These are phyloP conservation scores for Aspergillus terreus DNA, from an alignment of 2,329 filamentous ascomycete genomes.

Conservation along the genomic window DNA sequence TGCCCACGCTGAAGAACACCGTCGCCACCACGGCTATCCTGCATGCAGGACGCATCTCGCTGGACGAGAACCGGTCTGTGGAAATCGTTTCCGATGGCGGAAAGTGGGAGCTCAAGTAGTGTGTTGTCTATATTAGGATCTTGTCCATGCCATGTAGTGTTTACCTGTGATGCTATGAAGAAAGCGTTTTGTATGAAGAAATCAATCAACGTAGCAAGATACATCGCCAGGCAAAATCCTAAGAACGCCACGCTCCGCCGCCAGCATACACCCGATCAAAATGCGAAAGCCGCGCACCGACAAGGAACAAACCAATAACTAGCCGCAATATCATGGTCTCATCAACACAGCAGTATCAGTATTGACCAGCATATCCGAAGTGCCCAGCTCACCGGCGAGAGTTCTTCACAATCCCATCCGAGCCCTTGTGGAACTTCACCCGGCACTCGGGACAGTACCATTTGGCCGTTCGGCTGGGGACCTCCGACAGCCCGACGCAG, in stretches of 20 bases:
- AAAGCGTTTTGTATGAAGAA: too few relatives aligned
- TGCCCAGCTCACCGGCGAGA: constrained; percentile 26
- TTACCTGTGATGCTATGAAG: too few relatives aligned
- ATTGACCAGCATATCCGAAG: background rate
- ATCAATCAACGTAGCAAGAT: background rate
- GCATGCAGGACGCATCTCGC: constrained; percentile 76
- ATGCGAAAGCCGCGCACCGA: constrained; percentile 1
- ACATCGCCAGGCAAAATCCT: background rate
- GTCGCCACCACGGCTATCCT: constrained; percentile 89
- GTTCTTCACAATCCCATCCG: constrained; percentile 38
- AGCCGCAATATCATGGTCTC: constrained; percentile 12
- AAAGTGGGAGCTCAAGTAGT: constrained; percentile 62
- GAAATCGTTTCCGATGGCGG: constrained; percentile 55
- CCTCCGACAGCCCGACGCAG: constrained; percentile 56
- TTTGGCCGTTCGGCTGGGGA: constrained; percentile 58
- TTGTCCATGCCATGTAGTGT: background rate
- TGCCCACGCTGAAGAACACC: constrained; percentile 85
- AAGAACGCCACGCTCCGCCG: background rate
- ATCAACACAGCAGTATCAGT: constrained; percentile 6
- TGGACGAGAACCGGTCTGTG: constrained; percentile 77
- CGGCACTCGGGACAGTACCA: constrained; percentile 65
- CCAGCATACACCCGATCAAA: constrained; percentile 3
- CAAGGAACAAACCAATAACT: constrained; percentile 1
- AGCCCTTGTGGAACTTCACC: constrained; percentile 44
- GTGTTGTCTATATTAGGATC: background rate